Evolutionary conservation across 305 asterid species (phyloP), one percentile per base, ranked within the genome.

Genomic region (Solanum hybrid): DNA sequence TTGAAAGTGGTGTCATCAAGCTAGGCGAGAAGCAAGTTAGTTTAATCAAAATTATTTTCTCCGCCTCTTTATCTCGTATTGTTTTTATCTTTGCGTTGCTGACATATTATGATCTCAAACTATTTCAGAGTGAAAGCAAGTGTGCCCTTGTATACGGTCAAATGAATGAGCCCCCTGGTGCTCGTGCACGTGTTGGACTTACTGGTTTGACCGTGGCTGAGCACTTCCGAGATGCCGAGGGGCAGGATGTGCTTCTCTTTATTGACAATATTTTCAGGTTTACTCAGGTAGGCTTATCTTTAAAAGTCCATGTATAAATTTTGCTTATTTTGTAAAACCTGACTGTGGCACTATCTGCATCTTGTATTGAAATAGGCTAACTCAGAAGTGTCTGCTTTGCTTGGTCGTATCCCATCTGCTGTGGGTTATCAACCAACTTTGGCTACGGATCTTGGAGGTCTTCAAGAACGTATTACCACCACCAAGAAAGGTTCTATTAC

Each of bases 141-240:
- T 97, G 99, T n/a, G 99, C 99, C 42, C 97, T 97, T 38, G 99
- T 97, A 85, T 97, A 97, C 2, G 99, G 99, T 93, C 99, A 97
- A 94, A 97, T 97, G 99, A 97, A 97, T 85, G 99, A 97, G 94
- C 99, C 99, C 92, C 99, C 99, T 5, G 99, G 99, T 96, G 99
- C 99, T 86, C 99, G 99, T 95, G 99, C 99, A 66, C 99, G 99
- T 93, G 99, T 97, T 90, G 99, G 99, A 86, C 98, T 97, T 87
- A 97, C 99, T 51, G 99, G 99, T 37, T 88, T 97, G 92, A 97
- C 99, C 17, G 99, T 97, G 15, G 99, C 99, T 77, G 99, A 97
- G 90, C 99, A 97, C 92, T 97, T 97, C 90, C 97, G 99, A 93
- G 99, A 97, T 93, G 99, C 99, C 1, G 99, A 97, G 91, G 99